Evolutionary conservation across 768 basidiomycete species (phyloP).

Genomic region (Nevesoporus exiguus): DNA sequence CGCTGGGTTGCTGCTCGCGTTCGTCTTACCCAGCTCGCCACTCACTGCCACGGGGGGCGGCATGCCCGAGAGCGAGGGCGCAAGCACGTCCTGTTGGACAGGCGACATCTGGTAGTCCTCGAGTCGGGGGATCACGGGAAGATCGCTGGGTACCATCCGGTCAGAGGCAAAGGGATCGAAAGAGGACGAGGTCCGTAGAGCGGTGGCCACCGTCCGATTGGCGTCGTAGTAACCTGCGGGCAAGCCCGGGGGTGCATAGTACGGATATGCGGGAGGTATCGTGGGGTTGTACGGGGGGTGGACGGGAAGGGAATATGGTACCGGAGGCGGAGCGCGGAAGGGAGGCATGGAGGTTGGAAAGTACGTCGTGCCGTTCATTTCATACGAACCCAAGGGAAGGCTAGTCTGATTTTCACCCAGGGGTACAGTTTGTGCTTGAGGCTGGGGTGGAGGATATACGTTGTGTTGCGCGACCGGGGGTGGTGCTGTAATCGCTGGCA

Average conservation of each 20-base stretch:
- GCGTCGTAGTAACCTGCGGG: constrained; percentile 1
- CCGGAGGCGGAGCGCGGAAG: neutral
- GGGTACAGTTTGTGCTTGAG: neutral
- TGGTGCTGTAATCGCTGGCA: neutral
- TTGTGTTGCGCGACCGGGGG: constrained; percentile 1
- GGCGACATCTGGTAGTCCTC: constrained; percentile 6
- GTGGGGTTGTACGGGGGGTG: constrained; percentile 6
- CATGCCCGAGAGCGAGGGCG: neutral
- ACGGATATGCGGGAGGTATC: constrained; percentile 6
- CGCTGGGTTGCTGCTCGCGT: neutral
- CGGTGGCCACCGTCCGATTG: neutral
- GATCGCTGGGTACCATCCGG: constrained; percentile 2
- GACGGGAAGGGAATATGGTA: constrained; percentile 3
- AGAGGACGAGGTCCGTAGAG: neutral
- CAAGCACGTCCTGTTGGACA: neutral
- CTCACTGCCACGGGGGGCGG: neutral
- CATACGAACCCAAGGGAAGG: constrained; percentile 18
- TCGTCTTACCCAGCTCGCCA: neutral
- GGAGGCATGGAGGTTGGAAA: constrained; percentile 14
- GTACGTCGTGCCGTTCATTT: constrained; percentile 31
- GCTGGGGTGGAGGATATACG: neutral
- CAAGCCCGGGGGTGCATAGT: constrained; percentile 9
- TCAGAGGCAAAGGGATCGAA: constrained; percentile 26
- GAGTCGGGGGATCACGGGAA: constrained; percentile 11
- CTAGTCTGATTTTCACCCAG: neutral